phyloP scores from a whole-genome alignment of 2,329 filamentous ascomycete genomes.

The Calonectria pseudoturangicola region DNA sequence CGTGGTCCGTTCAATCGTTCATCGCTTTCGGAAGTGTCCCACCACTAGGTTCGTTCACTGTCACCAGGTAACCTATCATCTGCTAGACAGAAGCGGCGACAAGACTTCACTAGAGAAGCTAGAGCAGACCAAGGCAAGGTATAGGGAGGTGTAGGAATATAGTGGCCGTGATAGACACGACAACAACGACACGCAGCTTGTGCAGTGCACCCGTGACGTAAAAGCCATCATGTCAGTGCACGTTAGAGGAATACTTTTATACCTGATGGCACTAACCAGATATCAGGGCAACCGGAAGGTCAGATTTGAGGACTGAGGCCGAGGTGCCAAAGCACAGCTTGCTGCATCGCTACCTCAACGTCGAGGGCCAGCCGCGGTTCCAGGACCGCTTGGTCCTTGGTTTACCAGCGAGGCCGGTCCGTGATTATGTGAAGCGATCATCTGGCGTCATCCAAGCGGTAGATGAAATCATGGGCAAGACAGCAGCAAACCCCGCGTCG shows the following conservation, averaged over 20 bases:
- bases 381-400: background rate
- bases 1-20: background rate
- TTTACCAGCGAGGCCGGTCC: background rate
- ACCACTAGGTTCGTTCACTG: background rate
- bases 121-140: no score
- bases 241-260: no score
- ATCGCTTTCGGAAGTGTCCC: no score
- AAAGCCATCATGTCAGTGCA: background rate
- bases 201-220: background rate
- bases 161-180: background rate
- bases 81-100: background rate
- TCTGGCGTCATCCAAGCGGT: background rate
- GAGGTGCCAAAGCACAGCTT: background rate
- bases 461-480: background rate
- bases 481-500: background rate
- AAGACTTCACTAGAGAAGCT: background rate
- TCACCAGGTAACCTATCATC: background rate
- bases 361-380: conserved; percentile 1
- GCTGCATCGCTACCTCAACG: background rate
- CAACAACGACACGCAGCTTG: background rate
- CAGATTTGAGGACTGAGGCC: no score
- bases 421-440: background rate
- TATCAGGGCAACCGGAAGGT: background rate
- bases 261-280: background rate
- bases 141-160: background rate